Base-by-base conservation (phyloP, 306 rosid genomes). In the Pueraria montana region DNA sequence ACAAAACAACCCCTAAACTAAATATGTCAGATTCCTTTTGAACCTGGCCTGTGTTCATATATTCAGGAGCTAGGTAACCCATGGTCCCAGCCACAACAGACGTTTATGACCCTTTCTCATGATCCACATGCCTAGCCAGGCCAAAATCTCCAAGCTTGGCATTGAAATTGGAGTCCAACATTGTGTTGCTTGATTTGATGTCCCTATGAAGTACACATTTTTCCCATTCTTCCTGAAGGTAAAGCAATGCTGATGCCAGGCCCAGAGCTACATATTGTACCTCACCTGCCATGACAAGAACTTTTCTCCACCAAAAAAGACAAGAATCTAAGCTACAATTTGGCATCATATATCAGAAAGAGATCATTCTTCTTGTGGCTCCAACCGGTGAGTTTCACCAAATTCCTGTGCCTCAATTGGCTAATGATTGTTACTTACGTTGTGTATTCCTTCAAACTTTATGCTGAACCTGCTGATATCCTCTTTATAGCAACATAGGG, bases 1-100 rank as follows among this genome's bases (percentile, higher is more conserved):
- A 80, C 16, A 83, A 67, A 4, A 91, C 89, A 6, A 91, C 49
- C 0, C 94, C 91, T 17, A 91, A 91, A 36, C 83, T 86, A 34
- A 49, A 86, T 27, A 83, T 76, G 34, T 86, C 83, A 0, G 82
- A 79, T 5, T 77, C 83, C 26, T 21, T 86, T 3, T 72, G 56
- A 14, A 80, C 80, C 67, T 63, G 70, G 24, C 83, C 46, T 0
- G 24, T 75, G 27, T n/a, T 65, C 5, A 23, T 23, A 11, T 13
- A 62, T 76, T 86, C 85, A 6, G 89, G 87, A 12, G 83, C 85
- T 5, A 86, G 38, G 42, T 83, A 86, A 3, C 87, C 84, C 26
- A 48, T 26, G 7, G 89, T n/a, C 17, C 89, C 89, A 8, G 76
- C 84, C 14, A 68, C 6, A 70, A 20, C 64, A 1, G 80, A 62